Conservation (phyloP, 371 early-diverging fungal species). For the Saksenaea vasiformis region DNA sequence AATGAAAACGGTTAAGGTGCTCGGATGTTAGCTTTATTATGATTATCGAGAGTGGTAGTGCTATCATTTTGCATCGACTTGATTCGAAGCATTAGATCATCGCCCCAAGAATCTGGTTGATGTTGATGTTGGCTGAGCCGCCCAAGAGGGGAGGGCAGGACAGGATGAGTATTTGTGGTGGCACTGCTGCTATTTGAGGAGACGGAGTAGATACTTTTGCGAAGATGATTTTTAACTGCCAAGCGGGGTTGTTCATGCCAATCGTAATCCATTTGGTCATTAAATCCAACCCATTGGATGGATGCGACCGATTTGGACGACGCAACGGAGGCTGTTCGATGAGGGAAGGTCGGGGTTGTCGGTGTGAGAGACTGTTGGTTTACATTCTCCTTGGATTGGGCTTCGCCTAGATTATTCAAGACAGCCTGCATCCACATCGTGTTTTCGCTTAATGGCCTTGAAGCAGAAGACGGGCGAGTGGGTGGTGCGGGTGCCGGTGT, state of each 20-base stretch:
- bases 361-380: background rate
- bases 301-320: slow-evolving; percentile 30
- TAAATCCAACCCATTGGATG: slow-evolving; percentile 45
- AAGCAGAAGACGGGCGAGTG: background rate
- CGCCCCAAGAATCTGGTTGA: background rate
- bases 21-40: background rate
- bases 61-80: background rate
- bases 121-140: background rate
- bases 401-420: background rate
- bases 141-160: background rate
- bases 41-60: background rate
- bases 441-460: background rate
- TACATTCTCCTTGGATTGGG: background rate
- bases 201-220: background rate
- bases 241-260: slow-evolving; percentile 18
- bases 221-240: slow-evolving; percentile 35
- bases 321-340: background rate
- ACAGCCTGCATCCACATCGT: slow-evolving; percentile 1
- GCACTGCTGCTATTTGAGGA: background rate
- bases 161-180: background rate
- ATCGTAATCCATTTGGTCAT: slow-evolving; percentile 38
- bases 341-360: background rate
- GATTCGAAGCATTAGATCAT: background rate
- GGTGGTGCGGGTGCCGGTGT: background rate
- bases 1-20: background rate